Evolutionary conservation across 371 early-diverging fungal species (phyloP), one percentile per base, ranked within the genome.

Genomic region (Apophysomyces sp.): DNA sequence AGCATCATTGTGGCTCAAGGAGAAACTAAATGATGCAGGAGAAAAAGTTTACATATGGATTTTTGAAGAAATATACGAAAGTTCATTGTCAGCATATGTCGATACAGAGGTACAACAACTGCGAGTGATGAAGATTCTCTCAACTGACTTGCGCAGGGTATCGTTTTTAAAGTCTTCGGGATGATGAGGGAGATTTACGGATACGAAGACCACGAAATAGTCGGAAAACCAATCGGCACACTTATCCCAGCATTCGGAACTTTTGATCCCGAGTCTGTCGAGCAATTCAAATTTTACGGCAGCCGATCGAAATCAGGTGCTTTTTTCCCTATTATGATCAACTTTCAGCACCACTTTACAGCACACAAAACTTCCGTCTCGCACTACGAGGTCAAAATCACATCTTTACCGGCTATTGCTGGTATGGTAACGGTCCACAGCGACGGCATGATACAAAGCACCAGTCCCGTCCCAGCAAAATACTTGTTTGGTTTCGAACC

Each of bases 1-100:
- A 34, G 86, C 88, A 3, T 86, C 87, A 4, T 68, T 89, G 21
- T 89, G 89, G 89, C 76, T 89, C 8, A 89, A 89, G 52, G 82
- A 78, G 37, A 81, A 83, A 55, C 71, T 53, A 31, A 80, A 78
- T 44, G 77, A 83, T 36, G 49, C 62, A 13, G 86, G 84, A 1
- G 66, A 79, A 21, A 56, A 60, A 12, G 70, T 89, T 28, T 83
- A 82, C 55, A 82, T 89, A 24, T 89, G 89, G 89, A 85, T 89
- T n/a, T 84, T 89, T 66, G 88, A 89, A 60, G 87, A 86, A 55
- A 87, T 88, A 31, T 78, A 74, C 16, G 85, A 86, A 65, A 74
- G 77, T 5, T 71, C 72, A 16, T 78, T 84, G 11, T 61, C 64
- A 12, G 62, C 63, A n/a, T 28, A 58, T 36, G 31, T 73, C 4